Evolutionary conservation across 2,329 filamentous ascomycete species (phyloP), one percentile per base, ranked within the genome.

Genomic region (Diaporthe citriasiana): DNA sequence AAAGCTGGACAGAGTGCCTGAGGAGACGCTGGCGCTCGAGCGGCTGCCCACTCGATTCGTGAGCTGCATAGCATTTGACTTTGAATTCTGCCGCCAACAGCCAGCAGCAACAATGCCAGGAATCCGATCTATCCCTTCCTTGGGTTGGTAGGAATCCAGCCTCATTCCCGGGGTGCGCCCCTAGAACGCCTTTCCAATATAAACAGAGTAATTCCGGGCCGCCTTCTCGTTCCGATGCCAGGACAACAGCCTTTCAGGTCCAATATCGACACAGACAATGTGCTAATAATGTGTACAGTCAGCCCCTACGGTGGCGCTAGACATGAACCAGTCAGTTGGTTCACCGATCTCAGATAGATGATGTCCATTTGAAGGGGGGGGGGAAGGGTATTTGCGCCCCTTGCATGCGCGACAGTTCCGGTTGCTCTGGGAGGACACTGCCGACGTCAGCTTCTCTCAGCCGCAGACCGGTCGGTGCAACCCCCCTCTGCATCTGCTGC

Each of bases 401-500:
- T 66, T 51, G 63, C 63, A 66, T 51, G 57, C 27, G 57, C 60
- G 27, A 22, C 33, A 42, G 40, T 33, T 12, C 27, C 40, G 27
- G 7, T 6, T 30, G 17, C 17, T 7, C 10, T 3, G 42, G 17
- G 38, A 6, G 19, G 25, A 35, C 22, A 38, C 30, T 66, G 63
- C 63, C 63, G 63, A 51, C 45, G 63, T 53, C 63, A 66, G 63
- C 63, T 51, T 38, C 40, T 63, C 59, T 63, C 59, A 65, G 59
- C 59, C 59, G 59, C 59, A 65, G 59, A 25, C 38, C 38, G 27
- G 40, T 47, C 59, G 15, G 59, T 65, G 59, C 59, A 65, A 65
- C 59, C 40, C 19, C 59, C 59, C 25, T 17, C 19, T 66, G 42
- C 60, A 66, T 33, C 60, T 50, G 59, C 1, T 33, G 9, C 40